phyloP scores from a whole-genome alignment of 306 rosid genomes.

The Malus asiatica region DNA sequence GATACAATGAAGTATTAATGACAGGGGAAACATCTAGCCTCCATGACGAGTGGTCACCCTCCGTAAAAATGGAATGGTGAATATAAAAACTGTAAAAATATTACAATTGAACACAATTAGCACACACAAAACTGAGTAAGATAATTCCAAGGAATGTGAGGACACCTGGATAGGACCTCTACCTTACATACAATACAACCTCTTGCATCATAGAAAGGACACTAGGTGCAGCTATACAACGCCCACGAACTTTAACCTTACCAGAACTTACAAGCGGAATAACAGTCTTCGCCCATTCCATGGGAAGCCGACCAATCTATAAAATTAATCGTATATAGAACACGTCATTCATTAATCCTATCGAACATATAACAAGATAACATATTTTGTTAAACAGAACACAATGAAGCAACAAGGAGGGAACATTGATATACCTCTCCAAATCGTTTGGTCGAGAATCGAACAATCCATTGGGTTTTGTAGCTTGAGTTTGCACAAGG shows the following conservation, averaged over 20 bases:
- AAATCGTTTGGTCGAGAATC: constrained; percentile 62
- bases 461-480: constrained; percentile 57
- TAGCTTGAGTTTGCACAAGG: constrained; percentile 16
- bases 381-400: neutral
- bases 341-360: neutral
- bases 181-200: constrained; percentile 60
- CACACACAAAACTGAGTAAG: neutral
- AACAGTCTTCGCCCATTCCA: constrained; percentile 75
- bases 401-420: neutral
- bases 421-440: constrained; percentile 48
- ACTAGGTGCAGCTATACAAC: constrained; percentile 58
- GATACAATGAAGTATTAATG: constrained; percentile 46
- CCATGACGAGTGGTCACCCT: constrained; percentile 46
- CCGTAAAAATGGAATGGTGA: constrained; percentile 39
- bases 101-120: neutral
- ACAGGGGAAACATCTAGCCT: constrained; percentile 44
- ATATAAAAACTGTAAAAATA: constrained; percentile 50
- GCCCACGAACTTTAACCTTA: constrained; percentile 50
- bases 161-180: neutral
- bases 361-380: neutral
- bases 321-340: neutral
- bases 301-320: constrained; percentile 84
- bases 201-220: constrained; percentile 67
- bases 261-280: constrained; percentile 51
- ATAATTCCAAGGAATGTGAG: neutral